phyloP scores from a whole-genome alignment of 352 stramenopile genomes.

The Phytophthora litchii region DNA sequence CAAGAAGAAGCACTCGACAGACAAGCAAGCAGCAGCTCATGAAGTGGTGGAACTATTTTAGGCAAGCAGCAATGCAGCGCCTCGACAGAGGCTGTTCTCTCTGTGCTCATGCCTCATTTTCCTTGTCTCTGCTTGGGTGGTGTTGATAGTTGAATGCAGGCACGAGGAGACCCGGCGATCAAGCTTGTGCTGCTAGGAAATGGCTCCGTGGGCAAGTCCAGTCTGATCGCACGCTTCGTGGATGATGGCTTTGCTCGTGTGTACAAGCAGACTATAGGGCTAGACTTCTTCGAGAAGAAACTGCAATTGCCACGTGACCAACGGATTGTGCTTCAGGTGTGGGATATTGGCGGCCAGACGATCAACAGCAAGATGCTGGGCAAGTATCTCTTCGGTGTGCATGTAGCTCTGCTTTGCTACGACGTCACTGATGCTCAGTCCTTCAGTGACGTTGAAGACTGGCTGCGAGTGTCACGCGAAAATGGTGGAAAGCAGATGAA shows the following conservation, averaged over 20 bases:
- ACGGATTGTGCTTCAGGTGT: constrained; percentile 81
- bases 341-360: constrained; percentile 91
- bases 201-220: constrained; percentile 87
- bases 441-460: constrained; percentile 84
- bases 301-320: constrained; percentile 77
- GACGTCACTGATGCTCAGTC: constrained; percentile 87
- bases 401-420: constrained; percentile 87
- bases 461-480: constrained; percentile 57
- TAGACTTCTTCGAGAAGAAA: constrained; percentile 91
- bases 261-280: constrained; percentile 89
- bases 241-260: constrained; percentile 78
- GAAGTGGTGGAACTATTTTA: constrained; percentile 40
- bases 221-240: constrained; percentile 84
- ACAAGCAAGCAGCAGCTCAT: constrained; percentile 20
- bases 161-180: constrained; percentile 57
- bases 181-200: constrained; percentile 89
- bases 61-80: constrained; percentile 37
- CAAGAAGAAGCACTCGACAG: constrained; percentile 27
- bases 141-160: constrained; percentile 27
- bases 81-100: constrained; percentile 34
- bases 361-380: constrained; percentile 88
- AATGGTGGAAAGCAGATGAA: constrained; percentile 45
- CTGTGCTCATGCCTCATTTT: constrained; percentile 19
- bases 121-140: constrained; percentile 8
- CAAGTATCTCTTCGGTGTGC: constrained; percentile 84